phyloP scores from a whole-genome alignment of 164 flowering plant genomes.

The Magnolia changhungtana region DNA sequence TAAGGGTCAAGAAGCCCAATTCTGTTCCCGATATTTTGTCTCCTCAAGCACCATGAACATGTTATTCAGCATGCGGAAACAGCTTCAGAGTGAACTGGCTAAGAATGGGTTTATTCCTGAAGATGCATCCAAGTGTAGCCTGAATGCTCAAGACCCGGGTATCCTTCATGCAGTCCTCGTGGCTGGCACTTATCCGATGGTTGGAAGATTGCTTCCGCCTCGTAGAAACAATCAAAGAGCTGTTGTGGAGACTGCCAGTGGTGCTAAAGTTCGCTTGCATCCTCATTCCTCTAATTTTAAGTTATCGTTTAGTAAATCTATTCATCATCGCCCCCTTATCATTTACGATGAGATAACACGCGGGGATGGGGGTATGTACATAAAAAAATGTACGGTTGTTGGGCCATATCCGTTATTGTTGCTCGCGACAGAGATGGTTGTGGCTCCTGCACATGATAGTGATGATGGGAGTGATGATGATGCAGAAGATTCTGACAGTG shows the following conservation, averaged over 20 bases:
- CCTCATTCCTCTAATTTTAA: constrained; percentile 48
- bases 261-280: constrained; percentile 66
- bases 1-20: constrained; percentile 51
- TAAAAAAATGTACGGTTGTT: constrained; percentile 60
- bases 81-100: constrained; percentile 62
- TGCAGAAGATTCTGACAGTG: constrained; percentile 21
- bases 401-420: constrained; percentile 79
- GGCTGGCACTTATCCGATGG: constrained; percentile 90
- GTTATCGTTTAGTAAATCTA: constrained; percentile 25
- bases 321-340: constrained; percentile 33
- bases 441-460: constrained; percentile 49
- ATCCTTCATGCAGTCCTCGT: constrained; percentile 82
- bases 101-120: constrained; percentile 59
- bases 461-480: constrained; percentile 32
- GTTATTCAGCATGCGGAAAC: constrained; percentile 68
- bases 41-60: constrained; percentile 68
- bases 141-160: constrained; percentile 77
- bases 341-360: constrained; percentile 83
- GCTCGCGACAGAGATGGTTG: constrained; percentile 77
- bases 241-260: constrained; percentile 58
- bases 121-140: constrained; percentile 55
- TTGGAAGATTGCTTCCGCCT: constrained; percentile 60
- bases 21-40: constrained; percentile 71
- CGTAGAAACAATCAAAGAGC: constrained; percentile 24
- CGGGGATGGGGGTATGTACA: constrained; percentile 61